Percentiles rank a stretch among this genome's conserved stretches.
These are phyloP conservation scores for Ceratocystiopsis minuta DNA, from an alignment of 2,329 filamentous ascomycete species.

Conservation along the genomic window DNA sequence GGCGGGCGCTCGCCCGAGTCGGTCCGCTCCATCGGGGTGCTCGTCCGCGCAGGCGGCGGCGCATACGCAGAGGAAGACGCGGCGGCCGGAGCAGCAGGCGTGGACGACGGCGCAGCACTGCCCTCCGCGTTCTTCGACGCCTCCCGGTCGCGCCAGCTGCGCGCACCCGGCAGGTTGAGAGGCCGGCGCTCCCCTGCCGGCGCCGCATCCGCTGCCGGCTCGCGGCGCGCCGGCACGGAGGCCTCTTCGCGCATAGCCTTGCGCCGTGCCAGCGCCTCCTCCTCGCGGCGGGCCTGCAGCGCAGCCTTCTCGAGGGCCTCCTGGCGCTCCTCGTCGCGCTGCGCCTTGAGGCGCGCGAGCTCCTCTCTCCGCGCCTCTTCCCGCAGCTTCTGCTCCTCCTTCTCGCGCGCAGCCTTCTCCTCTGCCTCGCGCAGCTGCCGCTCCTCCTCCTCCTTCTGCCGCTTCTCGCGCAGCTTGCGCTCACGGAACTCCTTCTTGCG, in stretches of 20 bases:
- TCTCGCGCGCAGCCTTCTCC: conserved; percentile 63
- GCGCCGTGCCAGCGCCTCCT: conserved; percentile 66
- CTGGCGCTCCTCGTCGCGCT: conserved; percentile 48
- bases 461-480: conserved; percentile 62
- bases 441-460: conserved; percentile 72
- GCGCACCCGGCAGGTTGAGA: conserved; percentile 39
- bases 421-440: conserved; percentile 64
- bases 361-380: conserved; percentile 66
- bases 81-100: neutral
- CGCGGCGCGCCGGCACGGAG: neutral
- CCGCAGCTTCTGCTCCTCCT: conserved; percentile 62
- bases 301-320: conserved; percentile 47
- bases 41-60: conserved; percentile 15
- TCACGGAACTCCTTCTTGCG: conserved; percentile 83
- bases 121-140: conserved; percentile 25
- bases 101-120: neutral
- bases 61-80: conserved; percentile 14
- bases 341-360: conserved; percentile 47
- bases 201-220: conserved; percentile 15
- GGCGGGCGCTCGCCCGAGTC: conserved; percentile 28
- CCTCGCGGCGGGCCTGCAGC: conserved; percentile 65
- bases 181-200: conserved; percentile 37
- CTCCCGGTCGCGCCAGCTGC: conserved; percentile 57
- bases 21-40: conserved; percentile 19
- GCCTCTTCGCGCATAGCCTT: conserved; percentile 42